phyloP scores from a whole-genome alignment of 1,139 yeast species.

The Yamadazyma kanchanaburiensis region DNA sequence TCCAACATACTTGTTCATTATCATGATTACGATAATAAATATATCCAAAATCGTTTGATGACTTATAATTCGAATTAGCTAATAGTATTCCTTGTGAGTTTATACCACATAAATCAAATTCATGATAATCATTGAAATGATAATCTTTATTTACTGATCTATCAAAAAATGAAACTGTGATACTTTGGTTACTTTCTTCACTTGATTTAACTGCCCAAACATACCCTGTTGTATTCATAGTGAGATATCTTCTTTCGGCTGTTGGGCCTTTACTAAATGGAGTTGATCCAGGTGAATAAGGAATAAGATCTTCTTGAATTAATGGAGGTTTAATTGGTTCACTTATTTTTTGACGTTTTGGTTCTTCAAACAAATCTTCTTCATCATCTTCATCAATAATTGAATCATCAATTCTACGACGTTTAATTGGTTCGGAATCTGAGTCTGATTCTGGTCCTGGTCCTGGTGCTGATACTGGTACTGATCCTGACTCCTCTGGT shows the following conservation, averaged over 20 bases:
- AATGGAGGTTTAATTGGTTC: constrained; percentile 2
- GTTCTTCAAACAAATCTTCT: constrained; percentile 10
- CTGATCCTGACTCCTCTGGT: constrained; percentile 12
- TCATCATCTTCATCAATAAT: constrained; percentile 30
- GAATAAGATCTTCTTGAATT: constrained; percentile 14
- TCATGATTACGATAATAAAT: constrained; percentile 46
- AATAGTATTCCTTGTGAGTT: constrained; percentile 64
- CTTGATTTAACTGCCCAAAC: constrained; percentile 64
- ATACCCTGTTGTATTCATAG: constrained; percentile 80
- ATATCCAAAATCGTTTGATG: constrained; percentile 22
- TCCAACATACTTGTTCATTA: constrained; percentile 44
- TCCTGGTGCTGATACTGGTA: neutral
- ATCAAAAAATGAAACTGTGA: constrained; percentile 87
- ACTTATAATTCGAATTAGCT: constrained; percentile 41
- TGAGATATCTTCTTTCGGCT: constrained; percentile 63
- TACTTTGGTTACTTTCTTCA: constrained; percentile 37
- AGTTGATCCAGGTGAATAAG: constrained; percentile 79
- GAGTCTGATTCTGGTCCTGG: constrained; percentile 5
- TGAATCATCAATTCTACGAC: constrained; percentile 14
- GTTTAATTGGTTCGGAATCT: constrained; percentile 9
- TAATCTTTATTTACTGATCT: constrained; percentile 75
- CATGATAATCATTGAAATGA: constrained; percentile 74
- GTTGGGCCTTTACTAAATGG: constrained; percentile 54
- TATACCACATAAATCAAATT: constrained; percentile 74
- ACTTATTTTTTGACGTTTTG: constrained; percentile 23